Evolutionary conservation across 2,329 filamentous ascomycete species (phyloP), one percentile per base, ranked within the genome.

Genomic region (Colletotrichum euphorbiae): DNA sequence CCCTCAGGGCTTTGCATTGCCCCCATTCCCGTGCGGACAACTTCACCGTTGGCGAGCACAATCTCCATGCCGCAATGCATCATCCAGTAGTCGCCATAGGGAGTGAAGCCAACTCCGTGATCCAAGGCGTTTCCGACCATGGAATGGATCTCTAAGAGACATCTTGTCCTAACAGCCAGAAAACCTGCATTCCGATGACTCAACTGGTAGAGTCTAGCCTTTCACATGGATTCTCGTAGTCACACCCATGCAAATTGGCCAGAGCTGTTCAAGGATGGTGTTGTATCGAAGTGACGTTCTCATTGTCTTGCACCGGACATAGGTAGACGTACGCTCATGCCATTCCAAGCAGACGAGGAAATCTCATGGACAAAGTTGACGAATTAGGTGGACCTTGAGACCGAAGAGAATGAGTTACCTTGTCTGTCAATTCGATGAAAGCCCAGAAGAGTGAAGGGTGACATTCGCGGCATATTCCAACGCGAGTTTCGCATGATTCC

Each of bases 21-120:
- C 2, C 82, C 82, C 81, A 84, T 83, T 0, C 83, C 83, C 0
- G 82, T 84, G 7, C 82, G 76, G 6, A 85, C 67, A 2, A 85
- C 68, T 55, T 83, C 80, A 1, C 83, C 83, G 24, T 76, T 80
- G 1, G 83, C 80, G 2, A 84, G 72, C 0, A 85, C 79, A 13
- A 85, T 74, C 71, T 81, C 83, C 74, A 83, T 78, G 3, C 77
- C 78, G 70, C 79, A 83, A 57, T 78, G 80, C 73, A 73, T 78
- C 70, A 73, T 73, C 55, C 72, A 81, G 48, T 81, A 79, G 9
- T 77, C 78, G 3, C 79, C 78, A 50, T 79, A 79, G 1, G 79
- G 79, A 5, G 81, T 84, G 71, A 84, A 84, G 4, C 82, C 83
- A 6, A 83, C 77, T 0, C 82, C 82, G 24, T 81, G 77, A 45